These are phyloP conservation scores for Rubus parviflorus DNA, from an alignment of 306 rosid species.

Conservation along the genomic window DNA sequence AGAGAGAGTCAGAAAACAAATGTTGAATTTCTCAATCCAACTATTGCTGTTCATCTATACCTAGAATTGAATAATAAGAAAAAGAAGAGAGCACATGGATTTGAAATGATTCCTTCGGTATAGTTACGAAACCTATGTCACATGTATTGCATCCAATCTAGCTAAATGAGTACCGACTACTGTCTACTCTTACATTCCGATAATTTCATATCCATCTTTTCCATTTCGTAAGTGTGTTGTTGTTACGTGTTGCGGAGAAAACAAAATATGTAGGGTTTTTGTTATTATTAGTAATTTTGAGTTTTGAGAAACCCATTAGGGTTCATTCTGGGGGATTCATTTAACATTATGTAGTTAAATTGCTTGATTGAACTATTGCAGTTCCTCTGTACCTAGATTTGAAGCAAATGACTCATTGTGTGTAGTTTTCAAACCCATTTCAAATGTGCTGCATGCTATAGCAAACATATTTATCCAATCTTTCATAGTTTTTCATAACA, in stretches of 20 bases:
- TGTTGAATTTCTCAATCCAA: not conserved
- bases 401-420: not conserved
- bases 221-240: not conserved
- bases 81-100: too few species aligned
- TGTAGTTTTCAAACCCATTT: not conserved
- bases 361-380: not conserved
- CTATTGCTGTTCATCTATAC: not conserved
- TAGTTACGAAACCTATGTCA: not conserved
- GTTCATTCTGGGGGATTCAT: not conserved
- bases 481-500: not conserved
- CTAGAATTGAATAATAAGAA: not conserved
- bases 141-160: not conserved
- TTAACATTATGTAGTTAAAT: not conserved
- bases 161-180: slow-evolving; percentile 25
- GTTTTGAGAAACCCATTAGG: not conserved
- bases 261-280: not conserved
- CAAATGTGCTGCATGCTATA: not conserved
- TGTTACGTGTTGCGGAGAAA: too few species aligned
- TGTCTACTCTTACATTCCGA: not conserved
- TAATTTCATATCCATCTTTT: not conserved
- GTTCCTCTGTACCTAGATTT: not conserved
- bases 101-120: too few species aligned
- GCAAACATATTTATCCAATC: not conserved
- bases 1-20: too few species aligned
- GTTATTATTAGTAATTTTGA: not conserved